Evolutionary conservation across 495 filamentous ascomycete species (phyloP), one percentile per base, ranked within the genome.

Genomic region (Cladorrhinum samala): DNA sequence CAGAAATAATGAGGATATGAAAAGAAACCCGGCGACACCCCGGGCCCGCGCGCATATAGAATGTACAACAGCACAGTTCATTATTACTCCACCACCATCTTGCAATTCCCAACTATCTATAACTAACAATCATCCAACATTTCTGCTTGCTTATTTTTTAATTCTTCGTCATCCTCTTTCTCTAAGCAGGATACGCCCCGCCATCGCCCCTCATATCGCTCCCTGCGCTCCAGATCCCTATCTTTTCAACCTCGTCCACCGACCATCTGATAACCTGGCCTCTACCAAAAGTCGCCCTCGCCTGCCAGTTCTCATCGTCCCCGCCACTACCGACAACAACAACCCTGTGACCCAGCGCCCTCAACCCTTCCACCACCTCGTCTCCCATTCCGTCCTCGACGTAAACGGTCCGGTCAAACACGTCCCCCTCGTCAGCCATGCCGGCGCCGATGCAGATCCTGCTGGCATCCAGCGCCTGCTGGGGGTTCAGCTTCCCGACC

Each of bases 201-300:
- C 93, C 91, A 76, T 98, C 93, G 2, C 90, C 93, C 47, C 94
- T 79, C 46, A 77, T 76, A 79, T 97, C 93, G 69, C 89, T 95
- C 17, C 89, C 93, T 1, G 82, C 91, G 58, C 83, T 89, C 74
- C 84, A 95, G 9, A 97, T 80, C 42, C 79, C 70, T 43, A 72
- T 66, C 27, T 82, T 83, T 20, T 89, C 83, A 49, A 90, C 80
- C 20, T 78, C 74, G 73, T 94, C 86, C 52, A 76, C 61, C 24
- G 65, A 68, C 61, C 69, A 80, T 50, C 89, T 74, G 53, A 97
- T 91, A 41, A 97, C 76, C 77, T 98, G 93, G 0, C 93, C 93
- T 2, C 91, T 74, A 2, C 93, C 93, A 77, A 98, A 98, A 70
- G 86, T 70, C 2, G 77, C 73, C 65, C 93, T 77, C 47, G 74